phyloP scores from a whole-genome alignment of 1,284 basidiomycete species.

The Ustilago esculenta region DNA sequence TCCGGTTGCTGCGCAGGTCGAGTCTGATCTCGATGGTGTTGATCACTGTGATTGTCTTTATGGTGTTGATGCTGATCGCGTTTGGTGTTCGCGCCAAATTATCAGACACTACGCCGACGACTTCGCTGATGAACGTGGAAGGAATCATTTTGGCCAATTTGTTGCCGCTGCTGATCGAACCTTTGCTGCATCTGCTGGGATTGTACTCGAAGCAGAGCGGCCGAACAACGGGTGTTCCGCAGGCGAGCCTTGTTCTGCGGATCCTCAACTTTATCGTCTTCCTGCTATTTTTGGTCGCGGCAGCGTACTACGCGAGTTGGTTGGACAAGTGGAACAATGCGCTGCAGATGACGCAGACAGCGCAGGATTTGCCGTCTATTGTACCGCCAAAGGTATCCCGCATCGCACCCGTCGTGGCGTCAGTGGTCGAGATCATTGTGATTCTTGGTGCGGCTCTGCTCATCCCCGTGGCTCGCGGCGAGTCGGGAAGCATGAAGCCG shows the following conservation, averaged over 20 bases:
- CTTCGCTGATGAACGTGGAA: constrained; percentile 45
- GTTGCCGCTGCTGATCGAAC: constrained; percentile 46
- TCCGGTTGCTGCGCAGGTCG: constrained; percentile 40
- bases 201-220: constrained; percentile 43
- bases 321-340: constrained; percentile 42
- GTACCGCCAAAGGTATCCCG: constrained; percentile 34
- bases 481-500: constrained; percentile 30
- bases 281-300: constrained; percentile 43
- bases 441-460: constrained; percentile 46
- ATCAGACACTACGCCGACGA: constrained; percentile 29
- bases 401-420: constrained; percentile 39
- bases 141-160: constrained; percentile 40
- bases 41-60: constrained; percentile 42
- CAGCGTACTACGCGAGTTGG: constrained; percentile 42
- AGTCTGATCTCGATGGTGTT: constrained; percentile 51
- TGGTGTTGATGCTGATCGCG: constrained; percentile 35
- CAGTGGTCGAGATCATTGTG: constrained; percentile 37
- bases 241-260: constrained; percentile 31
- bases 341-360: constrained; percentile 33
- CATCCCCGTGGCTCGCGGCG: constrained; percentile 49
- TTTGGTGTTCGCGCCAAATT: constrained; percentile 48
- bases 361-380: constrained; percentile 32
- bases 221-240: constrained; percentile 33
- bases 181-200: constrained; percentile 39
- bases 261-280: constrained; percentile 53